phyloP scores from a whole-genome alignment of 306 rosid species.

The Echinosophora koreensis region DNA sequence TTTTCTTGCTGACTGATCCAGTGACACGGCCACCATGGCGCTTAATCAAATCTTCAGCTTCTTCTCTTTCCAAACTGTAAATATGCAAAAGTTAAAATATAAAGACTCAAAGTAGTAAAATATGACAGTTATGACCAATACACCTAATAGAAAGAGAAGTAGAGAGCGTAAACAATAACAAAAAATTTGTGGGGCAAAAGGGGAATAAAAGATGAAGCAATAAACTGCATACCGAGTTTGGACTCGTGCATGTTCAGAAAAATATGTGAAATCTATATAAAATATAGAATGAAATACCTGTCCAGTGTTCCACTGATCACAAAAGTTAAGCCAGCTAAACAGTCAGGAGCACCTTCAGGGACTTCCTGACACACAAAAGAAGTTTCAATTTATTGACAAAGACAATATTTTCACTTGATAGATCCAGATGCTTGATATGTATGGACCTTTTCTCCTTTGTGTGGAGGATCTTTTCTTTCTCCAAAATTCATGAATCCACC shows the following conservation, averaged over 20 bases:
- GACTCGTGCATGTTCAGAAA: conserved; percentile 20
- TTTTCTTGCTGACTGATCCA: conserved; percentile 96
- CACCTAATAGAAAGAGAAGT: conserved; percentile 31
- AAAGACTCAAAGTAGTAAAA: conserved; percentile 37
- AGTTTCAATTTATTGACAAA: conserved; percentile 38
- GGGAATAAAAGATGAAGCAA: conserved; percentile 30
- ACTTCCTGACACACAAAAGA: conserved; percentile 73
- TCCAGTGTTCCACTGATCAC: conserved; percentile 98
- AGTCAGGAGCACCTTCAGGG: conserved; percentile 93
- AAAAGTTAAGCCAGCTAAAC: conserved; percentile 87
- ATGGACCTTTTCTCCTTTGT: conserved; percentile 94
- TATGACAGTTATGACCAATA: background rate
- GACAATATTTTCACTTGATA: conserved; percentile 13
- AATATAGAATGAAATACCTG: conserved; percentile 61
- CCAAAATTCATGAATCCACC: conserved; percentile 97
- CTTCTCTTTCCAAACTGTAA: conserved; percentile 95
- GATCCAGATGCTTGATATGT: conserved; percentile 36
- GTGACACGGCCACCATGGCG: conserved; percentile 96
- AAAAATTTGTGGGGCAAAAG: background rate
- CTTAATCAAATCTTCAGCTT: conserved; percentile 96
- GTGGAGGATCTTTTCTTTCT: conserved; percentile 96
- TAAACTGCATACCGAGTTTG: background rate
- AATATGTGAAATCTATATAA: conserved; percentile 10
- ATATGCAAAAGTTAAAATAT: conserved; percentile 29
- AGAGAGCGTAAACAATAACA: conserved; percentile 19